Evolutionary conservation across 768 basidiomycete species (phyloP), one percentile per base, ranked within the genome.

Genomic region (Lactarius quietus): DNA sequence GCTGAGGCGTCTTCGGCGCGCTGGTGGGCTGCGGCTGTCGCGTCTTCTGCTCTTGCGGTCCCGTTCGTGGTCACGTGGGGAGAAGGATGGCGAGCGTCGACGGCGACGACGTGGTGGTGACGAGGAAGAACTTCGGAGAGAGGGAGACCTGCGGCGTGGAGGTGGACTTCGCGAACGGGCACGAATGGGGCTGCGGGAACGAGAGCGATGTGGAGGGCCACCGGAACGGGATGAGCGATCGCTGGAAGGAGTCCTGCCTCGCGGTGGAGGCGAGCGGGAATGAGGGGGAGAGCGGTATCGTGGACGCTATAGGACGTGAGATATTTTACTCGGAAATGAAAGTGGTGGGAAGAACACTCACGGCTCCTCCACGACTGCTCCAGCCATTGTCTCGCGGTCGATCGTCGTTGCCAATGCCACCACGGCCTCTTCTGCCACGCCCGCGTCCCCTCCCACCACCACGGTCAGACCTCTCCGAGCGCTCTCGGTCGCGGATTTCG

Each of bases 291-390:
- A 74, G 17, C 67, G 3, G 79, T 81, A 39, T 83, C 81, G n/a
- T 81, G 78, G 17, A 72, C 75, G 68, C 68, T 69, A 66, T 2
- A 61, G 69, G 35, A 71, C 67, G 4, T 68, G 66, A 35, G 62
- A 71, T 58, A 71, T 72, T 15, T 61, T 33, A 33, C 59, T 1
- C 65, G 61, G 23, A 64, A 65, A 3, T 51, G 65, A 52, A 35
- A 68, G 33, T 2, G 48, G 57, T 61, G 62, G 66, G 68, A 23
- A 69, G 73, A 66, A 4, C 20, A 73, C 75, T 63, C 77, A 74
- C 83, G 58, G 83, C 86, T 59, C 88, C 84, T 28, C 87, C 87
- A 70, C 89, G 79, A 12, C 74, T 77, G 60, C 89, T 86, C 88
- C 90, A 90, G 14, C 88, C 87, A 45, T 79, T 77, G 66, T 87